Evolutionary conservation across 2,329 filamentous ascomycete species (phyloP), one percentile per base, ranked within the genome.

Genomic region (Cyclaneusma minus): DNA sequence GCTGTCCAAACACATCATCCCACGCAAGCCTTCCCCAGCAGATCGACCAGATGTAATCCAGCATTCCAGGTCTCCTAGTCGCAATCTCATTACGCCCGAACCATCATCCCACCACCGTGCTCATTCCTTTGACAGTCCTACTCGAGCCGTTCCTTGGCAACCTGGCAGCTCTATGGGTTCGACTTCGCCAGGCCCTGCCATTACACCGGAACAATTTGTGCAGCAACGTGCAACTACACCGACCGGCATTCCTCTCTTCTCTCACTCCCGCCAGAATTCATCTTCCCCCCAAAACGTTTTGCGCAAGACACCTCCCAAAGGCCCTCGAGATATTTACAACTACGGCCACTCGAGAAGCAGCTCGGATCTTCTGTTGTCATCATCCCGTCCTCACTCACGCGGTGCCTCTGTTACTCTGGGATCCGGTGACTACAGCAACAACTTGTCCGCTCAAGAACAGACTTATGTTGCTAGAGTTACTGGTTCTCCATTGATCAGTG

Each of bases 391-490:
- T 2, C 54, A 55, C 26, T 81, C 76, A 8, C 65, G 70, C 22
- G 67, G 68, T 7, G 60, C 72, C 7, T 60, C 55, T 21, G 16
- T 27, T 11, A 24, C 34, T 19, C 33, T 47, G n/a, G 37, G 35
- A 7, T 34, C 29, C 30, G 56, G 57, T 25, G 61, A 69, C 36
- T 52, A 64, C 13, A 60, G 65, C 6, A 52, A 56, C 0, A 67
- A 75, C 30, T 60, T 93, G n/a, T 84, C 80, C 12, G 84, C 84
- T 11, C 70, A 78, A 10, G 84, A 93, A 49, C 84, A 91, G 47
- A 82, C 91, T 51, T 77, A 91, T 38, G 66, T 92, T n/a, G 80
- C 84, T 7, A 70, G 79, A 19, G 62, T 82, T 39, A 92, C 83
- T 1, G 79, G 80, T 1, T 73, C 71, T 0, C 79, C 84, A 0